These are phyloP conservation scores for Mycena citricolor DNA, from an alignment of 1,284 basidiomycete species.

Conservation along the genomic window DNA sequence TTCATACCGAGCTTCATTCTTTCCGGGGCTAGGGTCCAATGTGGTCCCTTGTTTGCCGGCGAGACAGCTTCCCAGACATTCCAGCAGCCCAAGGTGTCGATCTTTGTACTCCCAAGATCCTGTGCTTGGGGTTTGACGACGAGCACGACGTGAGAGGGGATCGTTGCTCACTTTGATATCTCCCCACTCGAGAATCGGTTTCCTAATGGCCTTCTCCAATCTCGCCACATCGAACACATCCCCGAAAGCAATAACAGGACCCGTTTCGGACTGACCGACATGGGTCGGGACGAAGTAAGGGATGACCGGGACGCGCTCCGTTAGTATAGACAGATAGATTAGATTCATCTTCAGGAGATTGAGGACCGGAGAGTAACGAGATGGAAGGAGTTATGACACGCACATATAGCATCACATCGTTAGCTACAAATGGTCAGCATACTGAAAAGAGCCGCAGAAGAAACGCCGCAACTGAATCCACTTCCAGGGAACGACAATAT, in stretches of 20 bases:
- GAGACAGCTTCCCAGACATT: conserved; percentile 57
- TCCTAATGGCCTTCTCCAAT: conserved; percentile 38
- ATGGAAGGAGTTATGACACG: conserved; percentile 20
- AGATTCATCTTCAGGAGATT: conserved; percentile 51
- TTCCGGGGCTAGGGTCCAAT: conserved; percentile 42
- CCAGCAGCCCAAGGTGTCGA: conserved; percentile 71
- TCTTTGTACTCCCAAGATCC: conserved; percentile 33
- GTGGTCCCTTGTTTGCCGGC: conserved; percentile 40
- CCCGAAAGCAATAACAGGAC: conserved; percentile 42
- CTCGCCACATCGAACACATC: conserved; percentile 53
- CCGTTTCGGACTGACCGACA: conserved; percentile 52
- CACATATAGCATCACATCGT: conserved; percentile 70
- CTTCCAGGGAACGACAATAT: conserved; percentile 69
- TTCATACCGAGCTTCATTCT: conserved; percentile 52
- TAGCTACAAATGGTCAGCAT: no score
- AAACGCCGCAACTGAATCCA: no score
- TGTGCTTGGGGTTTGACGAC: conserved; percentile 1
- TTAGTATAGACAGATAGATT: conserved; percentile 64
- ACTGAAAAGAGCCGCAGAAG: no score
- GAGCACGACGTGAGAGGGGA: conserved; percentile 9
- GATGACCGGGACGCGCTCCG: conserved; percentile 63
- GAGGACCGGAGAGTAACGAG: no score
- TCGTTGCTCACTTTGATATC: conserved; percentile 39
- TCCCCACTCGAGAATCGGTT: conserved; percentile 54
- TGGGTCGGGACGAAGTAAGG: conserved; percentile 68